A percentile compares a stretch with the other conserved stretches of the same genome.
These are phyloP conservation scores for Cutaneotrichosporon sp. DNA, from an alignment of 1,284 basidiomycete species.

Conservation along the genomic window DNA sequence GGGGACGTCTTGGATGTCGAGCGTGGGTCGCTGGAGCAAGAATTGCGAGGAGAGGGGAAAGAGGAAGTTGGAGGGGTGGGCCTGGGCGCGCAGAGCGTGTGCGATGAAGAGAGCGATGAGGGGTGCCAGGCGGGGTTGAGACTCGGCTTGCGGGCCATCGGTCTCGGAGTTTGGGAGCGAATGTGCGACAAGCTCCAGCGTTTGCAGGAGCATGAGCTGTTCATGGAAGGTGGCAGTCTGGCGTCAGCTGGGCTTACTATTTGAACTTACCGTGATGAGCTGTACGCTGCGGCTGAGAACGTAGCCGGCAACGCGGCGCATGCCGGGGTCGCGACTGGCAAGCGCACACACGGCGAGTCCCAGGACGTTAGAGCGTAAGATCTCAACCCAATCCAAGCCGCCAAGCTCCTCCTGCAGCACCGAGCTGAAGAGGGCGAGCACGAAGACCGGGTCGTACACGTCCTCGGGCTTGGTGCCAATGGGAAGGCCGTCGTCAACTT, in stretches of 20 bases:
- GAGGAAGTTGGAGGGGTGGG: slow-evolving; percentile 71
- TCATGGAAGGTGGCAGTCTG: slow-evolving; percentile 62
- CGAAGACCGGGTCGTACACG: slow-evolving; percentile 77
- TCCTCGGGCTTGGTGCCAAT: slow-evolving; percentile 19
- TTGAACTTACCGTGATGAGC: slow-evolving; percentile 6
- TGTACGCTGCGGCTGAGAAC: slow-evolving; percentile 29
- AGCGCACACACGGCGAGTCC: slow-evolving; percentile 69
- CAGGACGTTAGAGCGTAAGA: slow-evolving; percentile 75
- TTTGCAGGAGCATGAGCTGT: slow-evolving; percentile 66
- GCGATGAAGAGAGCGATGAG: slow-evolving; percentile 74
- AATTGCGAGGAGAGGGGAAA: slow-evolving; percentile 76
- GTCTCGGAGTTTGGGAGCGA: slow-evolving; percentile 46
- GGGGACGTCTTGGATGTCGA: slow-evolving; percentile 73
- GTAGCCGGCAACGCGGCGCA: slow-evolving; percentile 55
- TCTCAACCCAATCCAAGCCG: slow-evolving; percentile 72
- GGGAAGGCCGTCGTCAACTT: slow-evolving; percentile 19
- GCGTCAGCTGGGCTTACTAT: not conserved
- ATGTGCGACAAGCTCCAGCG: slow-evolving; percentile 68
- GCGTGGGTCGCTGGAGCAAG: slow-evolving; percentile 70
- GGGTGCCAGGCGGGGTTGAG: slow-evolving; percentile 53
- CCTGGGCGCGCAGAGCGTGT: slow-evolving; percentile 70
- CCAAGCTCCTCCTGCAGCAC: slow-evolving; percentile 60
- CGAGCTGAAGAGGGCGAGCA: slow-evolving; percentile 63
- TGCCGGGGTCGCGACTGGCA: slow-evolving; percentile 60
- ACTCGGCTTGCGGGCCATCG: not conserved